Conservation (phyloP, 225 moss, liverwort and hornwort species). For the Pleurozium schreberi region DNA sequence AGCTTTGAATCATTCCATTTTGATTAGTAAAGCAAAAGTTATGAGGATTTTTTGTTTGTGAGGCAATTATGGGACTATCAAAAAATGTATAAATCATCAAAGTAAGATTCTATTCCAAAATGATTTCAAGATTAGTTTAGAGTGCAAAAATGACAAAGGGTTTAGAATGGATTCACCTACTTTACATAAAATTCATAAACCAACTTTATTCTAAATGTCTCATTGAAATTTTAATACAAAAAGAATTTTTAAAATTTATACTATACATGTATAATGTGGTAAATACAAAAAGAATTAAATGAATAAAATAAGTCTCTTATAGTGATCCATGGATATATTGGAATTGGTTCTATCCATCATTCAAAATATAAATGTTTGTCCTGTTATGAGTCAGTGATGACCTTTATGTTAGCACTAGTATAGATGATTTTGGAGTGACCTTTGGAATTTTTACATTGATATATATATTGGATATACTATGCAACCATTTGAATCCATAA, state of each 20-base stretch:
- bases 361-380: no score
- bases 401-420: rapidly evolving
- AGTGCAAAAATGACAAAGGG: no score
- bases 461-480: neutral
- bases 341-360: rapidly evolving
- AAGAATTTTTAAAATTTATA: neutral
- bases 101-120: neutral
- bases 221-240: neutral
- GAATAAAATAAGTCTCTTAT: neutral
- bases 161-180: neutral
- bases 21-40: no score
- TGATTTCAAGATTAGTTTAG: no score
- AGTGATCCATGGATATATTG: neutral
- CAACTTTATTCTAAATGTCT: neutral
- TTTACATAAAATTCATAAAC: neutral
- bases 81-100: neutral
- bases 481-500: neutral
- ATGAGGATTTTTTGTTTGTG: no score
- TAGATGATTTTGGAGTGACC: rapidly evolving
- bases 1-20: no score
- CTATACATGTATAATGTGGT: neutral
- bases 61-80: no score
- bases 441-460: neutral
- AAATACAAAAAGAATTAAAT: neutral
- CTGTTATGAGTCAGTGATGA: no score